Evolutionary conservation across 1,139 yeast species (phyloP).

Genomic region (Petasospora rhodanensis): DNA sequence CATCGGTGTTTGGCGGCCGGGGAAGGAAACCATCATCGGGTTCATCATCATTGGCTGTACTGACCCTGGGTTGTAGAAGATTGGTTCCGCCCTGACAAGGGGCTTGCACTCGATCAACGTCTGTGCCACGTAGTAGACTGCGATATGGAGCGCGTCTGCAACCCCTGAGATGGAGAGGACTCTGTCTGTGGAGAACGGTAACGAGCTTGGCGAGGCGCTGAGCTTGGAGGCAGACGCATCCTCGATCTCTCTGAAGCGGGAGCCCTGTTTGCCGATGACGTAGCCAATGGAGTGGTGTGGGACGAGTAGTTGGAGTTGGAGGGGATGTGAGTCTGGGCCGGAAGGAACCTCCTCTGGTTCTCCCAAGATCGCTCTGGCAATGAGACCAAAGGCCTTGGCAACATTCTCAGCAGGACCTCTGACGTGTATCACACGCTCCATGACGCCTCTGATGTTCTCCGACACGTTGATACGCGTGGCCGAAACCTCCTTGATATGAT

Average conservation of each 20-base stretch:
- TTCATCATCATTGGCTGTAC: conserved; percentile 8
- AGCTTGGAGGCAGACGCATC: conserved; percentile 77
- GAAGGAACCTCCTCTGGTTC: conserved; percentile 69
- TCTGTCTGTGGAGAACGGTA: conserved; percentile 80
- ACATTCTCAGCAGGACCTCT: conserved; percentile 77
- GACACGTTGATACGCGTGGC: conserved; percentile 70
- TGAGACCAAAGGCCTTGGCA: conserved; percentile 77
- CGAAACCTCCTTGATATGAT: conserved; percentile 61
- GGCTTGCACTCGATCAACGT: conserved; percentile 60
- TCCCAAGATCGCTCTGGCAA: conserved; percentile 60
- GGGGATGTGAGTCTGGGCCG: conserved; percentile 47
- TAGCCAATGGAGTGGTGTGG: conserved; percentile 84
- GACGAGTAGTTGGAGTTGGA: conserved; percentile 57
- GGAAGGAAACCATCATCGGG: not conserved
- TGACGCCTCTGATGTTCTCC: conserved; percentile 68
- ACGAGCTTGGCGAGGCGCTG: conserved; percentile 68
- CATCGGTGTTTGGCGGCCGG: conserved; percentile 2
- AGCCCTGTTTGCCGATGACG: conserved; percentile 77
- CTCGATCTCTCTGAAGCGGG: conserved; percentile 75
- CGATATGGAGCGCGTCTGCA: conserved; percentile 84
- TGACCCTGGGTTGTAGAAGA: conserved; percentile 54
- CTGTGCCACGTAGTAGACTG: conserved; percentile 68
- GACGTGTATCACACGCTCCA: conserved; percentile 73
- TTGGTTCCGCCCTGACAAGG: conserved; percentile 45
- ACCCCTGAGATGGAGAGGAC: conserved; percentile 71